phyloP scores from a whole-genome alignment of 108 stramenopile genomes.

The Cyclotella choctawhatcheeana region DNA sequence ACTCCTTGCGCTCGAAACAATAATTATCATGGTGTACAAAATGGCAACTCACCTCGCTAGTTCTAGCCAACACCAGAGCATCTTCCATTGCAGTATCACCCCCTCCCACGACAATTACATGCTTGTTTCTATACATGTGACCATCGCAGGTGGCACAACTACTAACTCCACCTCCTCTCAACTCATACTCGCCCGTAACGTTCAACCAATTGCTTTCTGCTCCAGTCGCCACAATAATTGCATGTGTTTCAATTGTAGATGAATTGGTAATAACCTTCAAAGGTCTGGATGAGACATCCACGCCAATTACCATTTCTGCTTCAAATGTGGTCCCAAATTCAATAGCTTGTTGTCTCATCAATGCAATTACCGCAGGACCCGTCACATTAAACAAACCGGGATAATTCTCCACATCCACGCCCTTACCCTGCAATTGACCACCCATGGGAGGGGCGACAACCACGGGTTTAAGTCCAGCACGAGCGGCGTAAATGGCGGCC shows the following conservation, averaged over 20 bases:
- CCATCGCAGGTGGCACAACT: conserved; percentile 98
- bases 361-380: conserved; percentile 81
- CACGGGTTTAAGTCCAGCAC: conserved; percentile 87
- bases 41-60: conserved; percentile 47
- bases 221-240: conserved; percentile 94
- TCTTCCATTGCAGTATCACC: conserved; percentile 98
- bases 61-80: conserved; percentile 91
- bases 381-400: conserved; percentile 86
- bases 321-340: conserved; percentile 86
- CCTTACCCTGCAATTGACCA: conserved; percentile 93
- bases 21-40: too few relatives aligned
- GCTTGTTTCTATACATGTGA: conserved; percentile 74
- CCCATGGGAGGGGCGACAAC: conserved; percentile 90
- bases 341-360: conserved; percentile 88
- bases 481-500: conserved; percentile 94
- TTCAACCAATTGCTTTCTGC: conserved; percentile 94
- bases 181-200: conserved; percentile 84
- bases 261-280: conserved; percentile 74
- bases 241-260: conserved; percentile 77
- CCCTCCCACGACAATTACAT: conserved; percentile 95
- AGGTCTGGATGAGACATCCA: conserved; percentile 68
- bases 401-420: conserved; percentile 95
- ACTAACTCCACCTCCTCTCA: conserved; percentile 91
- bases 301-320: conserved; percentile 67
- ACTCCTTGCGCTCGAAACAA: too few relatives aligned